Conservation (phyloP, 768 basidiomycete genomes). For the Boletus speciosus region DNA sequence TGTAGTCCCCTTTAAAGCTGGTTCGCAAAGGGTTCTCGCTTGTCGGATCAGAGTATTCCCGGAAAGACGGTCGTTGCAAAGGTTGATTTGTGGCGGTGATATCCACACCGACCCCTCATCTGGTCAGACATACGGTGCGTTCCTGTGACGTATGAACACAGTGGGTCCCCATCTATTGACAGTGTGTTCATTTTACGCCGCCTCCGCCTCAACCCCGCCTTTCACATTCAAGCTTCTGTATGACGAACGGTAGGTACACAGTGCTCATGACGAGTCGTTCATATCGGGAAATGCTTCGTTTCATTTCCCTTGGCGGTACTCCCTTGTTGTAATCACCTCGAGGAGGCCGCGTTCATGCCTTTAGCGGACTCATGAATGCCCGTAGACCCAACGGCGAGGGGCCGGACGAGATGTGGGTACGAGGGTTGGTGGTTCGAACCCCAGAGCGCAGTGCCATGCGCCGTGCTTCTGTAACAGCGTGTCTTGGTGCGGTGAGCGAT, state of each 20-base stretch:
- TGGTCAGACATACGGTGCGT: conserved; percentile 7
- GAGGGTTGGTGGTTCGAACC: conserved; percentile 8
- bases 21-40: conserved; percentile 4
- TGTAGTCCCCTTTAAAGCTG: conserved; percentile 14
- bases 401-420: conserved; percentile 11
- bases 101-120: conserved; percentile 18
- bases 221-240: conserved; percentile 14
- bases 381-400: background rate
- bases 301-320: conserved; percentile 10
- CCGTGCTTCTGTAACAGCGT: conserved; percentile 2
- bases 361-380: background rate
- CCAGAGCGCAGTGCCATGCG: background rate
- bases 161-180: background rate
- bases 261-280: conserved; percentile 8
- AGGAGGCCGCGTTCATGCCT: conserved; percentile 24
- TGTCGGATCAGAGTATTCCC: background rate
- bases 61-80: background rate
- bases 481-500: conserved; percentile 1
- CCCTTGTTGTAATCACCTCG: conserved; percentile 30
- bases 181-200: conserved; percentile 18
- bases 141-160: conserved; percentile 29
- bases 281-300: conserved; percentile 8
- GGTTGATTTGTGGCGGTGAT: background rate
- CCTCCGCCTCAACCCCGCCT: conserved; percentile 31
- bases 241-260: conserved; percentile 10